phyloP scores from a whole-genome alignment of 148 eudicot genomes.

The Nepenthes mirabilis region DNA sequence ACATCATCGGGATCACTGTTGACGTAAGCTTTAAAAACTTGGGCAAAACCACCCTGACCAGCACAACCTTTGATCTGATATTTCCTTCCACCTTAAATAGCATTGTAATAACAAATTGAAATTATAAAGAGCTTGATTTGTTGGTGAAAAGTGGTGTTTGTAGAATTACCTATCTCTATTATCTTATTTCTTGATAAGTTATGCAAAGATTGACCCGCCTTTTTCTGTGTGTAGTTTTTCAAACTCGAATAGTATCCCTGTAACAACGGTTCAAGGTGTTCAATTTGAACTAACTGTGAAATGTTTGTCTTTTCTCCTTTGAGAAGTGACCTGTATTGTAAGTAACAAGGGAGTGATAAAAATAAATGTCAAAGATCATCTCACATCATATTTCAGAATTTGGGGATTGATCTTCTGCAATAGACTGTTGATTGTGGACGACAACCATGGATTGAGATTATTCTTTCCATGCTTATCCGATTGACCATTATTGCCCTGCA shows the following conservation, averaged over 20 bases:
- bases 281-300: background rate
- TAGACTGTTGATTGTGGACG: conserved; percentile 28
- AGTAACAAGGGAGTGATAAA: background rate
- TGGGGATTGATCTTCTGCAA: conserved; percentile 48
- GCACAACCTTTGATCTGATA: conserved; percentile 88
- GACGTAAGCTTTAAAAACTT: conserved; percentile 72
- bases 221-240: conserved; percentile 51
- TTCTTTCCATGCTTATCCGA: conserved; percentile 14
- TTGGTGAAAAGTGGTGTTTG: background rate
- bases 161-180: conserved; percentile 63
- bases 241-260: conserved; percentile 69
- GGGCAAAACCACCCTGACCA: conserved; percentile 88
- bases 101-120: conserved; percentile 3
- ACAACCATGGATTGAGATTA: conserved; percentile 64
- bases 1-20: conserved; percentile 56
- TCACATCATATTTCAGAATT: conserved; percentile 47
- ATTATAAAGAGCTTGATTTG: background rate
- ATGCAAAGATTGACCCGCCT: conserved; percentile 40
- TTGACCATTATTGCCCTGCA: conserved; percentile 22
- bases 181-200: conserved; percentile 62
- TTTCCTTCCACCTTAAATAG: conserved; percentile 47
- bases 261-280: conserved; percentile 8
- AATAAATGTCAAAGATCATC: conserved; percentile 8
- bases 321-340: background rate
- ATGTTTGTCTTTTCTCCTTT: background rate